Evolutionary conservation across 371 early-diverging fungal species (phyloP).

Genomic region (Apophysomyces ossiformis): DNA sequence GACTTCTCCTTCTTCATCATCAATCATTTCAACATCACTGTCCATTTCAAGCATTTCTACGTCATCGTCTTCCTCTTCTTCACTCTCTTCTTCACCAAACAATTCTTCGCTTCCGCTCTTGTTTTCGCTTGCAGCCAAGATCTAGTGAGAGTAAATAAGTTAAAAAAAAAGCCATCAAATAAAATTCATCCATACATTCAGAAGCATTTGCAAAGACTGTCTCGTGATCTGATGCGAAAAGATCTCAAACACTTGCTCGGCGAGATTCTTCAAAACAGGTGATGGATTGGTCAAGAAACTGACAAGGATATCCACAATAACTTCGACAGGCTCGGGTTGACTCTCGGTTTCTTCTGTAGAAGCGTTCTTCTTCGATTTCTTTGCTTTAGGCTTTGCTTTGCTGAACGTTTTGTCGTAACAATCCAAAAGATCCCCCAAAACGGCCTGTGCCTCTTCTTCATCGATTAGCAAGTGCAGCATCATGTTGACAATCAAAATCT

Average conservation of each 20-base stretch:
- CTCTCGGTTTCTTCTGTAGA: slow-evolving; percentile 48
- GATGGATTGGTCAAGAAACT: slow-evolving; percentile 89
- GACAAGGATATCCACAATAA: slow-evolving; percentile 89
- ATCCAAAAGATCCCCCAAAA: slow-evolving; percentile 71
- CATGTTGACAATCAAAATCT: slow-evolving; percentile 70
- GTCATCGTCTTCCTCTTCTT: slow-evolving; percentile 27
- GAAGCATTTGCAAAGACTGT: slow-evolving; percentile 75
- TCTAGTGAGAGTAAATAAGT: slow-evolving; percentile 21
- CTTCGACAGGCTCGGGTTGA: slow-evolving; percentile 84
- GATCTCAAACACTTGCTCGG: slow-evolving; percentile 83
- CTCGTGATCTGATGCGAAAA: slow-evolving; percentile 79
- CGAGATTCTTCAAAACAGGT: slow-evolving; percentile 71
- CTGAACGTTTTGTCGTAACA: slow-evolving; percentile 73
- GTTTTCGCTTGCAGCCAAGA: slow-evolving; percentile 57
- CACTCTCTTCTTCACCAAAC: slow-evolving; percentile 50
- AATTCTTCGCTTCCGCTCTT: slow-evolving; percentile 60
- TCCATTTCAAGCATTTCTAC: slow-evolving; percentile 24
- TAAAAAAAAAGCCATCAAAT: not conserved
- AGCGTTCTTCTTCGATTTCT: slow-evolving; percentile 31
- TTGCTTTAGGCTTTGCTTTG: slow-evolving; percentile 41
- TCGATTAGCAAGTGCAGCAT: slow-evolving; percentile 69
- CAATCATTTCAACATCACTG: slow-evolving; percentile 24
- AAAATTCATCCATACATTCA: slow-evolving; percentile 57
- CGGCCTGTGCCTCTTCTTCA: slow-evolving; percentile 64
- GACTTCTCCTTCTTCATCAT: slow-evolving; percentile 45